Evolutionary conservation across 164 flowering plant genomes (phyloP), one percentile per base, ranked within the genome.

Genomic region (Sextonia rubra): DNA sequence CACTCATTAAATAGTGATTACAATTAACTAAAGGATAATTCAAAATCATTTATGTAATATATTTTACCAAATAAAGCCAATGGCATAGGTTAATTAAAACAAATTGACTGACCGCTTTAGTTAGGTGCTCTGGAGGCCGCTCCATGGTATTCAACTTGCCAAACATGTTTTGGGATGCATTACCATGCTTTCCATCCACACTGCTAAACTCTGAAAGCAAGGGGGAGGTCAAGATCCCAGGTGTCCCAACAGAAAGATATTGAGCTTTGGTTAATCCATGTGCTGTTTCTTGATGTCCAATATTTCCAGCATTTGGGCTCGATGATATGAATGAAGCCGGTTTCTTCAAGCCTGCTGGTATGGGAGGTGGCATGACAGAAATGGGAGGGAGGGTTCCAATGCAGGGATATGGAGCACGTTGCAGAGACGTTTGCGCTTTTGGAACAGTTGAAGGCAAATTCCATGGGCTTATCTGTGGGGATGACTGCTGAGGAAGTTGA

Each of bases 151-250:
- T 84, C 68, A 91, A 79, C 80, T 89, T 91, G 62, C 90, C 86
- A 76, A 87, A 67, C 56, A 77, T 69, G 25, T 76, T 55, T 71
- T 85, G 52, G 27, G 83, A 72, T 63, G 83, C 79, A 80, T 70
- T 79, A 29, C 79, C 93, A 80, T 85, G 90, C 77, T 74, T 77
- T 11, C 84, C 89, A 80, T 90, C 93, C 20, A 80, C 79, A 77
- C 81, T 83, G 58, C 84, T 83, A 70, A 82, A 86, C 76, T 94
- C 95, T 11, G 90, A 92, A 37, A 90, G 89, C 77, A 91, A 82
- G 47, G 96, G 98, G n/a, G 98, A 95, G 55, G 98, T 92, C 23
- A 98, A 89, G 78, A 93, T 90, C 74, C 97, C 99, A 76, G 97
- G 96, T 68, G 96, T 90, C 47, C 90, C 96, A 75, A 93, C 89